Conservation (phyloP, 2,329 filamentous ascomycete genomes). For the Pseudopithomyces maydicus region DNA sequence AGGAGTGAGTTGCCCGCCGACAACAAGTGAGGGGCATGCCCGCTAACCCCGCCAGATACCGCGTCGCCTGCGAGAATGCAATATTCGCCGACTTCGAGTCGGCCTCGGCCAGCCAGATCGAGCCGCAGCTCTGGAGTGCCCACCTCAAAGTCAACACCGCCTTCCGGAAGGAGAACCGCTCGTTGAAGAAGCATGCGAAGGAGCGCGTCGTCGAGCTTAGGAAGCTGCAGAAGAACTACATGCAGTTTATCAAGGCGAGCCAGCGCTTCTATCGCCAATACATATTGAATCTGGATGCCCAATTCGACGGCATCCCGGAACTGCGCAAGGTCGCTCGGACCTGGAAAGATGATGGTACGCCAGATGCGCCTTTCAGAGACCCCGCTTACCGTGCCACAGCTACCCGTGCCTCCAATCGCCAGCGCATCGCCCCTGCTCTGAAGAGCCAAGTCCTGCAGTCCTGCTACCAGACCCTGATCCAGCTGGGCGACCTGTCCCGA, state of each 20-base stretch:
- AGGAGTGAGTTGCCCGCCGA: slow-evolving; percentile 35
- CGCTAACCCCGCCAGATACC: slow-evolving; percentile 60
- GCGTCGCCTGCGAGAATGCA: slow-evolving; percentile 71
- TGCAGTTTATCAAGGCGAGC: slow-evolving; percentile 83
- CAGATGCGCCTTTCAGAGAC: background rate
- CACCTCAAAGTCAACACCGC: slow-evolving; percentile 79
- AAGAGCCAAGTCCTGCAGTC: slow-evolving; percentile 69
- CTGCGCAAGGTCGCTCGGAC: slow-evolving; percentile 60
- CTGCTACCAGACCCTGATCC: slow-evolving; percentile 82
- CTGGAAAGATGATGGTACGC: slow-evolving; percentile 44
- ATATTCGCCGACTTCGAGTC: slow-evolving; percentile 75
- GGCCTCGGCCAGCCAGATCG: slow-evolving; percentile 67
- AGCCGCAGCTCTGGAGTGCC: slow-evolving; percentile 76
- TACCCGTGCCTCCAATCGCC: slow-evolving; percentile 32
- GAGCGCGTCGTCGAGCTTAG: slow-evolving; percentile 68
- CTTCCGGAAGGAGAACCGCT: slow-evolving; percentile 67
- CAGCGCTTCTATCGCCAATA: slow-evolving; percentile 88
- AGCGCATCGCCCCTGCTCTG: slow-evolving; percentile 54
- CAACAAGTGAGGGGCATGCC: slow-evolving; percentile 5
- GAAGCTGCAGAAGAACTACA: slow-evolving; percentile 81
- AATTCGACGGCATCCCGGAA: slow-evolving; percentile 62
- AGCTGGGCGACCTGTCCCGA: slow-evolving; percentile 85
- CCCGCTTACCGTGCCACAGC: slow-evolving; percentile 46
- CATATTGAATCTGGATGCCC: slow-evolving; percentile 73
- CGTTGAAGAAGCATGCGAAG: slow-evolving; percentile 53